Evolutionary conservation across 805 yeast genomes (phyloP).

Genomic region (Ogataea saltuana): DNA sequence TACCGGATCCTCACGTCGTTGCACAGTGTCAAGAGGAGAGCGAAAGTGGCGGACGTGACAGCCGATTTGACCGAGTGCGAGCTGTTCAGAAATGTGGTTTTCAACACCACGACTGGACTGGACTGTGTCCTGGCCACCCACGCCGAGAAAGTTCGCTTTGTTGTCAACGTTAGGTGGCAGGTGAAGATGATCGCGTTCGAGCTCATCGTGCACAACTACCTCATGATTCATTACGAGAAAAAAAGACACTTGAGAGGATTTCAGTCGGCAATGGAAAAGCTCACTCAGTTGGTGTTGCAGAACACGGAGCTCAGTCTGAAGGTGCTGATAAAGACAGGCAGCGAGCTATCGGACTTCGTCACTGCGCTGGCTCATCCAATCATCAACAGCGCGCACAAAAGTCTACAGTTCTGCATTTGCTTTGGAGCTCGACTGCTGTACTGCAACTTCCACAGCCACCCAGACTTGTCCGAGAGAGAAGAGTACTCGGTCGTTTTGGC

Average conservation of each 20-base stretch:
- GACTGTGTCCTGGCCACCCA: background rate
- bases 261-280: slow-evolving; percentile 7
- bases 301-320: slow-evolving; percentile 9
- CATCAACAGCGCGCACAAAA: slow-evolving; percentile 12
- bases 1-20: slow-evolving; percentile 24
- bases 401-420: slow-evolving; percentile 16
- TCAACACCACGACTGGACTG: background rate
- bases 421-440: slow-evolving; percentile 15
- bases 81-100: slow-evolving; percentile 5
- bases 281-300: background rate
- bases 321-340: slow-evolving; percentile 6
- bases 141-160: background rate
- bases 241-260: slow-evolving; percentile 4
- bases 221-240: slow-evolving; percentile 24
- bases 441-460: slow-evolving; percentile 4
- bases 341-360: slow-evolving; percentile 13
- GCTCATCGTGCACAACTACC: slow-evolving; percentile 18
- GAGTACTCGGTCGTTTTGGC: background rate
- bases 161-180: slow-evolving; percentile 4
- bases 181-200: slow-evolving; percentile 15
- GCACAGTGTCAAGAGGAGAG: slow-evolving; percentile 21
- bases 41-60: slow-evolving; percentile 29
- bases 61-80: slow-evolving; percentile 16
- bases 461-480: too few species aligned
- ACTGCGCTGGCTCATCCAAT: slow-evolving; percentile 13